Evolutionary conservation across 164 flowering plant genomes (phyloP).

Genomic region (Chloranthus sessilifolius): DNA sequence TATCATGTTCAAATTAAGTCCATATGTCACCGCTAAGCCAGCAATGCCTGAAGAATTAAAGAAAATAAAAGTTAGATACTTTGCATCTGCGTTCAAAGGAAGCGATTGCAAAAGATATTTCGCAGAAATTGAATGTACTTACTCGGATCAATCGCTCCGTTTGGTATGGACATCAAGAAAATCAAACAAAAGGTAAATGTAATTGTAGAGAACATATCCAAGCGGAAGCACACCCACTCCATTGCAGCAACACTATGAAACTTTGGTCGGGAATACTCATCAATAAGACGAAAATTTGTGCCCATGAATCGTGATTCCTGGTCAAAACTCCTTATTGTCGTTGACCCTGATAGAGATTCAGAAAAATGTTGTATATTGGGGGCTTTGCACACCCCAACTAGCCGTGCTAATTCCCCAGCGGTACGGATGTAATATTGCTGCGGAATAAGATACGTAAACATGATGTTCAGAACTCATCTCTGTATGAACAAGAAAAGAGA

Average conservation of each 20-base stretch:
- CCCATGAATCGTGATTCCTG: slow-evolving; percentile 34
- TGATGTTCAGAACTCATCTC: too few species aligned
- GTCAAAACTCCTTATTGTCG: slow-evolving; percentile 41
- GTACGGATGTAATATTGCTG: slow-evolving; percentile 38
- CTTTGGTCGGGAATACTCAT: slow-evolving; percentile 27
- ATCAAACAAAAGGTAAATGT: slow-evolving; percentile 33
- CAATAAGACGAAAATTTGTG: slow-evolving; percentile 21
- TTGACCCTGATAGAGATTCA: slow-evolving; percentile 38
- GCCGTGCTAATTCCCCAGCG: slow-evolving; percentile 31
- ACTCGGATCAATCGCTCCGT: slow-evolving; percentile 37
- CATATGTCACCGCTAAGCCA: slow-evolving; percentile 48
- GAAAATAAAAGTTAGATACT: slow-evolving; percentile 6
- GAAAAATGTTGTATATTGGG: slow-evolving; percentile 44
- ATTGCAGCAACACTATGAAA: slow-evolving; percentile 30
- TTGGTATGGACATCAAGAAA: slow-evolving; percentile 34
- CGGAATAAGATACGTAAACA: neutral
- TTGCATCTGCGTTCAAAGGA: too few species aligned
- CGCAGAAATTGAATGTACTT: too few species aligned
- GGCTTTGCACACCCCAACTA: slow-evolving; percentile 36
- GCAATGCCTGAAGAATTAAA: slow-evolving; percentile 31
- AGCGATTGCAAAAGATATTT: too few species aligned
- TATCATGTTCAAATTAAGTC: slow-evolving; percentile 35
- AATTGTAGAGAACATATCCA: slow-evolving; percentile 33
- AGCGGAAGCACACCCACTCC: slow-evolving; percentile 44
- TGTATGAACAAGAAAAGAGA: too few species aligned